phyloP scores from a whole-genome alignment of 805 yeast genomes.

The Pichia thaimueangensis region DNA sequence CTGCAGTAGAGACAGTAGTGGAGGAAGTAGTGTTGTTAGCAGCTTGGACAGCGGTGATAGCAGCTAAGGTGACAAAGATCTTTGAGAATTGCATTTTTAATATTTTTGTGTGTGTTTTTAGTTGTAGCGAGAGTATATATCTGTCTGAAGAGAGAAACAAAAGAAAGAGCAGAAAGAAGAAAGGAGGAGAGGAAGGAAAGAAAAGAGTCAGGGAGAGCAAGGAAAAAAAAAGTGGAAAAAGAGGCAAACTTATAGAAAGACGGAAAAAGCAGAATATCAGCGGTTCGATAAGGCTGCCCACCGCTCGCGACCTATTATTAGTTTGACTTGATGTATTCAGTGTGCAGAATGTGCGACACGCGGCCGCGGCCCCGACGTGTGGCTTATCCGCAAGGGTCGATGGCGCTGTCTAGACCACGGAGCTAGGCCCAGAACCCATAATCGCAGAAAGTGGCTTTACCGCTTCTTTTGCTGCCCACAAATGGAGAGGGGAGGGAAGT shows the following conservation, averaged over 20 bases:
- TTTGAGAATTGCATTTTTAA: slow-evolving; percentile 68
- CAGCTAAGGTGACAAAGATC: slow-evolving; percentile 63
- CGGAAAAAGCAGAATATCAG: neutral
- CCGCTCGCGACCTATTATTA: too few relatives aligned
- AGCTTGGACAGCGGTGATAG: slow-evolving; percentile 64
- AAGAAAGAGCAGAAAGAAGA: neutral
- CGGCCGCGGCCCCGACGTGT: too few relatives aligned
- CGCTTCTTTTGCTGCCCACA: too few relatives aligned
- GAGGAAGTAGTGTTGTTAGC: slow-evolving; percentile 40
- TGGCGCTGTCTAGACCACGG: too few relatives aligned
- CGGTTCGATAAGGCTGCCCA: too few relatives aligned
- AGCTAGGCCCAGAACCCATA: too few relatives aligned
- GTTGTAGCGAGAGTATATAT: neutral
- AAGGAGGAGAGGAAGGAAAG: neutral
- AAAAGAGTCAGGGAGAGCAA: neutral
- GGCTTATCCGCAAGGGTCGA: too few relatives aligned
- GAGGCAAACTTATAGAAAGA: slow-evolving; percentile 4
- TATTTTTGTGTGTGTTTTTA: neutral
- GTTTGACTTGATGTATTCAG: too few relatives aligned
- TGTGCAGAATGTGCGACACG: too few relatives aligned
- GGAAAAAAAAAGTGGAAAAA: slow-evolving; percentile 4
- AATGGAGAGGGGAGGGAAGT: too few relatives aligned
- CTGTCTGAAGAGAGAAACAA: neutral
- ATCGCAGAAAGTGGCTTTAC: too few relatives aligned
- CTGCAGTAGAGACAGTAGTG: slow-evolving; percentile 38